Evolutionary conservation across 208 protist species (phyloP), one percentile per base, ranked within the genome.

Genomic region (Herpetomonas muscarum): DNA sequence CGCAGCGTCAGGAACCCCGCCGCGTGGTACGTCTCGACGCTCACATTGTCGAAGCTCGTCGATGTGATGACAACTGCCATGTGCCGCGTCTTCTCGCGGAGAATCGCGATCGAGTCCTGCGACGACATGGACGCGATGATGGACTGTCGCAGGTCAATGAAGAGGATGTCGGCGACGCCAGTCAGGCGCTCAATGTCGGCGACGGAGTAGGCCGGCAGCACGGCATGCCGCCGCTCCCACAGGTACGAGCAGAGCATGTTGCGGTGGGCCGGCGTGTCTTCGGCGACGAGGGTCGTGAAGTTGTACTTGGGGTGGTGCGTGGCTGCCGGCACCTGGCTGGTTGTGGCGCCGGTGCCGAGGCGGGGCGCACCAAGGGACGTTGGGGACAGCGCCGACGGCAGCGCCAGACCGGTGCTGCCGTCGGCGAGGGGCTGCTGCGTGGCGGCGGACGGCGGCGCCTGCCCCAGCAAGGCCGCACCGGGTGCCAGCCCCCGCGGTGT

Each of bases 191-290:
- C 60, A 50, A 94, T 75, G 52, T 94, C 90, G 10, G 72, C 70
- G 19, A 88, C 53, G 46, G 55, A 79, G 67, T 81, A 79, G 15
- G 86, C 86, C 1, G 87, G 75, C 22, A 93, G 75, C 22, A 96
- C 90, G 25, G 90, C 87, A 67, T 96, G 87, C 45, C 82, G 87
- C 1, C 81, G 77, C 55, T 92, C 79, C 87, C 90, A 96, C 36
- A 96, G 65, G 59, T 81, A 93, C 19, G 73, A 66, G 39, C 87
- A 96, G 17, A 96, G 54, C 80, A 94, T 88, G 60, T 91, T 92
- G 45, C 88, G 76, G 48, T 94, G 85, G 9, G 81, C 80, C 36
- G 88, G 71, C 2, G 61, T 80, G 65, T 92, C 85, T 60, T 94
- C 88, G 34, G 79, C 85, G 9, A 94, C 75, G 44, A 91, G 78